phyloP scores from a whole-genome alignment of 257 asterid genomes.

The Datura wrightii region DNA sequence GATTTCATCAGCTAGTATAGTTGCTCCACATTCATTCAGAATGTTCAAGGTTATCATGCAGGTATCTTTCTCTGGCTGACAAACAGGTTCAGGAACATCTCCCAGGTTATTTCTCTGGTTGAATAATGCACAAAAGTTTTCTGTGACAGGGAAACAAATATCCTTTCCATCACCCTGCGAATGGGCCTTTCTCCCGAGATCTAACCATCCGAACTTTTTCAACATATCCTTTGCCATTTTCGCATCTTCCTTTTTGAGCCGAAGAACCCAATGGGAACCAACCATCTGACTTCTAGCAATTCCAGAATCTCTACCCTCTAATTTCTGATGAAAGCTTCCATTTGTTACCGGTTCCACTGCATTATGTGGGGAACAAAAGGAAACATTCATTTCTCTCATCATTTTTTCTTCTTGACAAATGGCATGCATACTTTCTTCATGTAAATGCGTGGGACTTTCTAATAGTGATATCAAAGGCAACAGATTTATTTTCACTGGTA shows the following conservation, averaged over 20 bases:
- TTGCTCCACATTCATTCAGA: constrained; percentile 67
- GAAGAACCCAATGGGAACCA: constrained; percentile 59
- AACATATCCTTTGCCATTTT: constrained; percentile 80
- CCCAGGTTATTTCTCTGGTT: constrained; percentile 42
- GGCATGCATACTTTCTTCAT: constrained; percentile 39
- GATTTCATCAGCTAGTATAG: constrained; percentile 64
- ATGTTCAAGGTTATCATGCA: constrained; percentile 60
- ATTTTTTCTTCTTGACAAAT: constrained; percentile 31
- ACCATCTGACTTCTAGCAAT: constrained; percentile 39
- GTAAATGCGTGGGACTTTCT: constrained; percentile 34
- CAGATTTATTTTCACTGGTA: constrained; percentile 69
- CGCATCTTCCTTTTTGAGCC: constrained; percentile 66
- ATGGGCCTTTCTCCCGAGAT: constrained; percentile 79
- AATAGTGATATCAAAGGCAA: constrained; percentile 51
- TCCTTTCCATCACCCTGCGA: constrained; percentile 61
- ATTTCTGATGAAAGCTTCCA: constrained; percentile 42
- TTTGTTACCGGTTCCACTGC: constrained; percentile 41
- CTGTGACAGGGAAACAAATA: constrained; percentile 81
- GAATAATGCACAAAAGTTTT: constrained; percentile 54
- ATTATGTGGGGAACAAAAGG: constrained; percentile 32
- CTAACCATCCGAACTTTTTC: constrained; percentile 90
- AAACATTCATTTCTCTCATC: constrained; percentile 34
- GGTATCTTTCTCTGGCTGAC: constrained; percentile 47
- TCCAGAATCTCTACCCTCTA: constrained; percentile 45
- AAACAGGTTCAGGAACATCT: constrained; percentile 45